Conservation (phyloP, 2,329 filamentous ascomycete genomes). For the Aureobasidium vineae region DNA sequence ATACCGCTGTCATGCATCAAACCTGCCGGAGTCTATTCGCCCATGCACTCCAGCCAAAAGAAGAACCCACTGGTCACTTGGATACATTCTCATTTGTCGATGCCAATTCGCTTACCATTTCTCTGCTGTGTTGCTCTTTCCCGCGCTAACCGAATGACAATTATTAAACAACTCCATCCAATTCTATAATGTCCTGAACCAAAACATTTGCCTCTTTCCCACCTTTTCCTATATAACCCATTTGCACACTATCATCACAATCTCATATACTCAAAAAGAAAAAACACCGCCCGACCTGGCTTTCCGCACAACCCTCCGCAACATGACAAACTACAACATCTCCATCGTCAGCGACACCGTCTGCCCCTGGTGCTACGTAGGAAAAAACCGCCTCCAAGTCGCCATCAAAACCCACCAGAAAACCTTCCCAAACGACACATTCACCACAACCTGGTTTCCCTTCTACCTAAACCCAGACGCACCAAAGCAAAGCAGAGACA, state of each 20-base stretch:
- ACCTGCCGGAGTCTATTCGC: no score
- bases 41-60: no score
- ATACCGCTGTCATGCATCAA: neutral
- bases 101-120: neutral
- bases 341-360: conserved; percentile 78
- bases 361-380: conserved; percentile 76
- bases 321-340: conserved; percentile 73
- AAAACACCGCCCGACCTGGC: conserved; percentile 31
- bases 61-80: no score
- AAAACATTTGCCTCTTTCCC: neutral
- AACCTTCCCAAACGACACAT: conserved; percentile 63
- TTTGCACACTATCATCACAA: neutral
- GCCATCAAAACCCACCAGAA: conserved; percentile 63
- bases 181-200: neutral
- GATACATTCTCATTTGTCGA: no score
- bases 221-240: neutral
- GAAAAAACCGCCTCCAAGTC: conserved; percentile 69
- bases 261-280: neutral
- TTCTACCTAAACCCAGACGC: conserved; percentile 74
- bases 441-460: conserved; percentile 71
- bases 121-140: neutral
- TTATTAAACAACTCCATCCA: conserved; percentile 23
- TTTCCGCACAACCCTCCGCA: conserved; percentile 33
- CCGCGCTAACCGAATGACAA: conserved; percentile 19
- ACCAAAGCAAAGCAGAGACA: conserved; percentile 54